These are phyloP conservation scores for Suillus alpinus DNA, from an alignment of 768 basidiomycete species.

Conservation along the genomic window DNA sequence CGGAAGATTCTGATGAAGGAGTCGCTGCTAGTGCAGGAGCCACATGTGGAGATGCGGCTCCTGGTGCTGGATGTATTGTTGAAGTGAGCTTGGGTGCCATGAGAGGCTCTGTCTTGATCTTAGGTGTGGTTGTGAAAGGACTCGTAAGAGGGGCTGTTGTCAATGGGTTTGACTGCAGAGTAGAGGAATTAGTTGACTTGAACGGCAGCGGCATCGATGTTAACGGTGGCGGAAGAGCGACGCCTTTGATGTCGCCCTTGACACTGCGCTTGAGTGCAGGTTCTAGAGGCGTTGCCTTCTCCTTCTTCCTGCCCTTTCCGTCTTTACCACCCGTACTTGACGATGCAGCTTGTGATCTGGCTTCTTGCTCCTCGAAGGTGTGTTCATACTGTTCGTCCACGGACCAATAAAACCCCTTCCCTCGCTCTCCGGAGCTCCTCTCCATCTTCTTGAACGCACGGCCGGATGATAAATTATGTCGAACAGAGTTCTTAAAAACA, in stretches of 20 bases:
- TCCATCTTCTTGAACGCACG: slow-evolving; percentile 91
- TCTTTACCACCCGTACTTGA: slow-evolving; percentile 34
- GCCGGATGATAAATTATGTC: slow-evolving; percentile 92
- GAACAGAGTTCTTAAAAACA: slow-evolving; percentile 76
- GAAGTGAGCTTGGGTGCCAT: slow-evolving; percentile 9
- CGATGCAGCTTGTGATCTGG: slow-evolving; percentile 36
- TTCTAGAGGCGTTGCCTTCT: slow-evolving; percentile 51
- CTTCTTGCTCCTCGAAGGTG: slow-evolving; percentile 68
- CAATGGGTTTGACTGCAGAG: slow-evolving; percentile 2
- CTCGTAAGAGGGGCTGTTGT: slow-evolving; percentile 8
- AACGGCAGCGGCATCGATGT: slow-evolving; percentile 58
- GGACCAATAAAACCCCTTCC: slow-evolving; percentile 94
- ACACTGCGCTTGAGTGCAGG: slow-evolving; percentile 69
- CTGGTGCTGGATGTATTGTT: slow-evolving; percentile 9
- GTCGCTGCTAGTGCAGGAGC: slow-evolving; percentile 19
- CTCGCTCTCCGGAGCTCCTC: slow-evolving; percentile 77
- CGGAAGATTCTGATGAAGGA: slow-evolving; percentile 18
- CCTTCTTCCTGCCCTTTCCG: slow-evolving; percentile 52
- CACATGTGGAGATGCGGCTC: slow-evolving; percentile 9
- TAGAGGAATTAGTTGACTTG: slow-evolving; percentile 5
- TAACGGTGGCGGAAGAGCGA: slow-evolving; percentile 63
- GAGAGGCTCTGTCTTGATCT: slow-evolving; percentile 22
- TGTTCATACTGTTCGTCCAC: slow-evolving; percentile 74
- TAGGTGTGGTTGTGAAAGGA: slow-evolving; percentile 6
- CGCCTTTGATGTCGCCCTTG: slow-evolving; percentile 58